Conservation (phyloP, 768 basidiomycete genomes). For the Hortiboletus campestris region DNA sequence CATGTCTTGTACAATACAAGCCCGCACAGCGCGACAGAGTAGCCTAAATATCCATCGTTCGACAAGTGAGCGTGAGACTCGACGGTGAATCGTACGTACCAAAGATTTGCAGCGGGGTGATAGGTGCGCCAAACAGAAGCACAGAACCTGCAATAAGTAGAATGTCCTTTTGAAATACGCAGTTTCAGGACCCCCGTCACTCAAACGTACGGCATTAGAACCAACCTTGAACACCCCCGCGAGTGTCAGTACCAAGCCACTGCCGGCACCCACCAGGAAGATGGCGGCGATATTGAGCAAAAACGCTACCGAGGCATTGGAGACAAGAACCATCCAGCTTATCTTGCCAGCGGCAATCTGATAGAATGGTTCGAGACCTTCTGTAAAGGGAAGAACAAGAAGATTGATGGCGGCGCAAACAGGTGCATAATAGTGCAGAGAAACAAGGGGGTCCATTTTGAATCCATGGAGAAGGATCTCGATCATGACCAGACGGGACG, state of each 20-base stretch:
- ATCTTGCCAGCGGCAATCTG: constrained; percentile 51
- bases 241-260: constrained; percentile 85
- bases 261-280: constrained; percentile 86
- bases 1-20: constrained; percentile 83
- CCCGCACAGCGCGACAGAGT: constrained; percentile 83
- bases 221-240: constrained; percentile 90
- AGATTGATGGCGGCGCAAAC: constrained; percentile 92
- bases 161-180: constrained; percentile 62
- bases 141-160: constrained; percentile 92
- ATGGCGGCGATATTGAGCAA: constrained; percentile 90
- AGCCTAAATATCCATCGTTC: constrained; percentile 50
- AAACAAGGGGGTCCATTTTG: constrained; percentile 97
- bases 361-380: constrained; percentile 85
- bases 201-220: neutral
- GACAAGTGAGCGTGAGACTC: neutral
- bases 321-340: constrained; percentile 69
- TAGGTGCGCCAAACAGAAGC: constrained; percentile 72
- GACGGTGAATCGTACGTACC: constrained; percentile 45
- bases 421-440: constrained; percentile 94
- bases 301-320: constrained; percentile 88
- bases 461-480: constrained; percentile 91
- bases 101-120: constrained; percentile 83
- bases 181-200: constrained; percentile 10
- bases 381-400: constrained; percentile 83
- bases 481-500: constrained; percentile 93